Evolutionary conservation across 2,329 filamentous ascomycete genomes (phyloP).

Genomic region (Ilyonectria destructans): DNA sequence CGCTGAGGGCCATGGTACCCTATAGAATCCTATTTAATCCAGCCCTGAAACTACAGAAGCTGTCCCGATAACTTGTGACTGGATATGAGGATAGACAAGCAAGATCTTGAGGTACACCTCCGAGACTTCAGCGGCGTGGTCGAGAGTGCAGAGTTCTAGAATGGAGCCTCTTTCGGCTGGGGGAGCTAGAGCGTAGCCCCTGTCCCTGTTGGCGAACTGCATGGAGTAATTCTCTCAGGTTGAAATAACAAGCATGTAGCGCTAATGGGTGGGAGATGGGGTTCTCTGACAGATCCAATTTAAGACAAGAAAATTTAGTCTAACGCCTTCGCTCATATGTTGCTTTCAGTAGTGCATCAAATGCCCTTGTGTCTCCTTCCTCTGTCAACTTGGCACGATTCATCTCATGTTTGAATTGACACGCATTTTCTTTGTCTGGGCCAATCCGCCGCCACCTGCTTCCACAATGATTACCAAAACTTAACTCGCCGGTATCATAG

Average conservation of each 20-base stretch:
- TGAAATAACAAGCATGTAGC: too few species aligned
- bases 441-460: too few species aligned
- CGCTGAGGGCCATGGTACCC: neutral
- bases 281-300: too few species aligned
- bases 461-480: neutral
- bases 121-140: too few species aligned
- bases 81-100: too few species aligned
- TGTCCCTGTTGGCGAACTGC: too few species aligned
- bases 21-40: neutral
- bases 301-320: neutral
- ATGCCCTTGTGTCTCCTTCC: conserved; percentile 6
- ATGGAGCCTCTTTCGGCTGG: too few species aligned
- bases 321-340: conserved; percentile 4
- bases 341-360: conserved; percentile 3
- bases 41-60: neutral
- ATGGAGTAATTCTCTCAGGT: too few species aligned
- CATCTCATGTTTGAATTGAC: neutral
- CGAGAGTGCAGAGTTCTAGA: too few species aligned
- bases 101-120: too few species aligned
- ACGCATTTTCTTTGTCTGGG: neutral
- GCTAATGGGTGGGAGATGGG: too few species aligned
- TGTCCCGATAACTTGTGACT: neutral
- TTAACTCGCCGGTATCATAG: neutral
- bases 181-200: too few species aligned
- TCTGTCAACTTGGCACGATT: neutral